Evolutionary conservation across 139 green algal species (phyloP).

Genomic region (Picochlorum sp.): DNA sequence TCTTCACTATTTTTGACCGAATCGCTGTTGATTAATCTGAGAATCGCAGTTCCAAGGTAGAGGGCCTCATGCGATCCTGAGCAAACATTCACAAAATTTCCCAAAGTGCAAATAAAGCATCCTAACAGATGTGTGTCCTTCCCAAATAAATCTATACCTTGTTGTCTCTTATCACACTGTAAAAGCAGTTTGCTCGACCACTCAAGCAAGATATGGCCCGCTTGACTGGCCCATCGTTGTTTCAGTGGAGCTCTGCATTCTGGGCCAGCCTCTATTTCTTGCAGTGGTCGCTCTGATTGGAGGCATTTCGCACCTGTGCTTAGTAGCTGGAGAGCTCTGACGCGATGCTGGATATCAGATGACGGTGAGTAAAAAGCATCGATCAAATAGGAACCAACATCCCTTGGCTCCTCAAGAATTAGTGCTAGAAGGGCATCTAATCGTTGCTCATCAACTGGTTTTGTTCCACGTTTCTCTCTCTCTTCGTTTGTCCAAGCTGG

Average conservation of each 20-base stretch:
- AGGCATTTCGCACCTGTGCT: not conserved
- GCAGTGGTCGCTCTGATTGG: not conserved
- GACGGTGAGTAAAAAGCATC: constrained; percentile 60
- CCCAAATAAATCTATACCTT: constrained; percentile 75
- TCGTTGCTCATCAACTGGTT: constrained; percentile 12
- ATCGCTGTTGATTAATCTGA: constrained; percentile 56
- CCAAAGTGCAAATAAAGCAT: constrained; percentile 52
- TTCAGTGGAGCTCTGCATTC: constrained; percentile 16
- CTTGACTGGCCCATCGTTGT: constrained; percentile 25
- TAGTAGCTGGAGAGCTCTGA: constrained; percentile 59
- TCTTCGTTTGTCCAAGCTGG: constrained; percentile 51
- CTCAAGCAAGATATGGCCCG: constrained; percentile 39
- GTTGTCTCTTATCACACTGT: constrained; percentile 27
- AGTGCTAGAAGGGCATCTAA: constrained; percentile 44
- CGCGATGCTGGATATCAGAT: constrained; percentile 55
- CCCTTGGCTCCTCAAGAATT: constrained; percentile 30
- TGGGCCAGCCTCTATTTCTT: constrained; percentile 12
- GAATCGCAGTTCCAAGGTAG: constrained; percentile 40
- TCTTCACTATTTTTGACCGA: constrained; percentile 51
- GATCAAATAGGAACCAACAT: constrained; percentile 39
- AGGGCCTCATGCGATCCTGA: constrained; percentile 17
- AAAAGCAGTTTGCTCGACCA: constrained; percentile 56
- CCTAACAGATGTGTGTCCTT: constrained; percentile 64
- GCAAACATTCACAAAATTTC: constrained; percentile 37
- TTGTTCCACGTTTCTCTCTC: not conserved